Percentiles rank a stretch among this genome's conserved stretches.
These are phyloP conservation scores for Amanita exitialis DNA, from an alignment of 768 basidiomycete genomes.

Conservation along the genomic window DNA sequence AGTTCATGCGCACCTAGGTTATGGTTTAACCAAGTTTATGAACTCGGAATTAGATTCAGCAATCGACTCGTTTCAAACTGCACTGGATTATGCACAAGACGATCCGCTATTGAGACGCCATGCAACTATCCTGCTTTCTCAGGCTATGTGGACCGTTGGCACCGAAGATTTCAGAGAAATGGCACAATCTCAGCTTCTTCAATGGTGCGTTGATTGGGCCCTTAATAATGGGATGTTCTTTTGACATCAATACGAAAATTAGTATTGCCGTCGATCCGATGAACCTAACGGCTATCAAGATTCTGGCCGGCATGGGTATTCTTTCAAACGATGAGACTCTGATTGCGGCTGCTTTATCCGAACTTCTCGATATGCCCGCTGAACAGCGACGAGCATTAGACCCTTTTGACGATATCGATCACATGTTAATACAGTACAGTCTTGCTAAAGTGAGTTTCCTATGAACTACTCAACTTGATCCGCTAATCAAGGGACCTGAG, in stretches of 20 bases:
- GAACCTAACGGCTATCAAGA: constrained; percentile 73
- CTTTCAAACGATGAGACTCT: constrained; percentile 69
- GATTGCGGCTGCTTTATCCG: constrained; percentile 79
- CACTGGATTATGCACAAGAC: constrained; percentile 44
- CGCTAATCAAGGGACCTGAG: neutral
- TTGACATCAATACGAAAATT: constrained; percentile 1
- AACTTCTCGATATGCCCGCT: constrained; percentile 60
- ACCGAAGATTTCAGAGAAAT: constrained; percentile 67
- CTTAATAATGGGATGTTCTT: constrained; percentile 1
- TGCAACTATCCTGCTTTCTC: constrained; percentile 68
- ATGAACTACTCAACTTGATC: neutral
- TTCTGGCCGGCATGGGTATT: constrained; percentile 85
- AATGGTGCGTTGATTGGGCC: constrained; percentile 46
- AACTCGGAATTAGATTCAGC: constrained; percentile 52
- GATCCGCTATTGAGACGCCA: constrained; percentile 49
- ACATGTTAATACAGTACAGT: constrained; percentile 63
- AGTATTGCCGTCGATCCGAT: constrained; percentile 75
- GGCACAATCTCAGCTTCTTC: constrained; percentile 70
- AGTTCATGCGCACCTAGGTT: constrained; percentile 58
- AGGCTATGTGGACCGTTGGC: constrained; percentile 76
- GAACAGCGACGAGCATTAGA: constrained; percentile 61
- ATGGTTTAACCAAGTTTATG: constrained; percentile 65
- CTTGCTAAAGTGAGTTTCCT: constrained; percentile 52
- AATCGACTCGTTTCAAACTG: constrained; percentile 56
- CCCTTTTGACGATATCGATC: constrained; percentile 56